These are phyloP conservation scores for Colletotrichum sp. DNA, from an alignment of 2,329 filamentous ascomycete genomes.

Conservation along the genomic window DNA sequence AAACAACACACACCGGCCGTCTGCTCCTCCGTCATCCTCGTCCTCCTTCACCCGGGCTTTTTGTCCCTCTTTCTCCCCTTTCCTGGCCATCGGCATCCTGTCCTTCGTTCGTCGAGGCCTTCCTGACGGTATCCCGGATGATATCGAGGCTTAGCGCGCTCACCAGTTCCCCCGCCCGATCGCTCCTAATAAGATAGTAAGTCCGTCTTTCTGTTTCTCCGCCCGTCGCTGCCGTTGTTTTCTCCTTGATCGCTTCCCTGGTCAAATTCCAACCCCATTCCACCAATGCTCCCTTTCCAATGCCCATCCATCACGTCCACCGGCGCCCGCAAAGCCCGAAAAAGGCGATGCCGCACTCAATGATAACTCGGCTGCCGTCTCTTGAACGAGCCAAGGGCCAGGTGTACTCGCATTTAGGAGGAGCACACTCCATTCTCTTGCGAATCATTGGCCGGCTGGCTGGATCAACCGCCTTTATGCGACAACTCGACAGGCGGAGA, in stretches of 20 bases:
- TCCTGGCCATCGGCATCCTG: conserved; percentile 1
- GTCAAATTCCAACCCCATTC: background rate
- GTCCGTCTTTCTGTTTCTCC: background rate
- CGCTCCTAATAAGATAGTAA: conserved; percentile 9
- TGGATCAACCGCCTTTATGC: background rate
- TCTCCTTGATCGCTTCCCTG: background rate
- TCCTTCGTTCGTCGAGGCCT: background rate
- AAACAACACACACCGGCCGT: background rate
- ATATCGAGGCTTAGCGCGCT: conserved; percentile 16
- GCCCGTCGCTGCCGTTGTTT: background rate
- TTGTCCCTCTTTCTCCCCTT: background rate
- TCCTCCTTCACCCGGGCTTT: background rate
- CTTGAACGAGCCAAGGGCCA: background rate
- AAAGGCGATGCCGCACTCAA: background rate
- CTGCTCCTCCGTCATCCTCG: background rate
- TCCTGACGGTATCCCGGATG: conserved; percentile 15
- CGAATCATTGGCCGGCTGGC: background rate
- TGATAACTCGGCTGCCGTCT: background rate
- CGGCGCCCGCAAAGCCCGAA: background rate
- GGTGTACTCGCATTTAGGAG: background rate
- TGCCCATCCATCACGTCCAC: background rate
- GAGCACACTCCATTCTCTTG: background rate
- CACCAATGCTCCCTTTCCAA: background rate
- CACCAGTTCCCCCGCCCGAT: conserved; percentile 4
- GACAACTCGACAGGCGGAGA: background rate